Evolutionary conservation across 2,329 filamentous ascomycete species (phyloP).

Genomic region (Mollisiaceae sp.): DNA sequence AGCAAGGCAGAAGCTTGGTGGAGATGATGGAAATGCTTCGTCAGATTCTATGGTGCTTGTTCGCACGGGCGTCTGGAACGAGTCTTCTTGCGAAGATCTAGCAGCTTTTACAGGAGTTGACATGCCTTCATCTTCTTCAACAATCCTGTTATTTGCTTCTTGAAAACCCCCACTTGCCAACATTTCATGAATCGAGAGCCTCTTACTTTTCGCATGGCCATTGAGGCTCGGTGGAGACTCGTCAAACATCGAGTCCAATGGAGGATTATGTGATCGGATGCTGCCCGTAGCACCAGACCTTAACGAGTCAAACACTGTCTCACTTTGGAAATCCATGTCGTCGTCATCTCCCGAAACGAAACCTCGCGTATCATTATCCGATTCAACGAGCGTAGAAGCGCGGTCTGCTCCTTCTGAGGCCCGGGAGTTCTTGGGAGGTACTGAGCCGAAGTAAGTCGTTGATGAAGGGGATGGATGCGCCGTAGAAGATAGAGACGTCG

Average conservation of each 20-base stretch:
- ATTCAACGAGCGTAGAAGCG: conserved; percentile 69
- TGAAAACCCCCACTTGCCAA: conserved; percentile 51
- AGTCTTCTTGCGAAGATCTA: conserved; percentile 29
- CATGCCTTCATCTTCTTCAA: conserved; percentile 65
- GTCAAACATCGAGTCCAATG: conserved; percentile 81
- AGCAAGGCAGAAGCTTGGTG: conserved; percentile 41
- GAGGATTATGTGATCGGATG: conserved; percentile 69
- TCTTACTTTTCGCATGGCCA: conserved; percentile 44
- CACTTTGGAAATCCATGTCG: conserved; percentile 79
- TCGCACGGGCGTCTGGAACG: conserved; percentile 30
- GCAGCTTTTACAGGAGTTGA: conserved; percentile 52
- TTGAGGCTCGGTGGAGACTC: conserved; percentile 71
- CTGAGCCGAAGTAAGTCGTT: conserved; percentile 31
- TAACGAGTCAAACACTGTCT: conserved; percentile 78
- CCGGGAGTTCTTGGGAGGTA: conserved; percentile 30
- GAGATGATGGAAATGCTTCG: conserved; percentile 36
- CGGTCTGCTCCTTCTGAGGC: conserved; percentile 43
- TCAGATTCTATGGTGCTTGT: conserved; percentile 28
- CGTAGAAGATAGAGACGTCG: conserved; percentile 48
- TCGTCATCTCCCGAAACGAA: conserved; percentile 75
- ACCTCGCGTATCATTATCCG: conserved; percentile 69
- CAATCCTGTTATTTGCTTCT: conserved; percentile 60
- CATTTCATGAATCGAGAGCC: conserved; percentile 42
- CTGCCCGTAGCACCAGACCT: conserved; percentile 73
- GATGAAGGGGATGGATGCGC: conserved; percentile 49